These are phyloP conservation scores for Phytophthora lateralis DNA, from an alignment of 352 stramenopile species.

Conservation along the genomic window DNA sequence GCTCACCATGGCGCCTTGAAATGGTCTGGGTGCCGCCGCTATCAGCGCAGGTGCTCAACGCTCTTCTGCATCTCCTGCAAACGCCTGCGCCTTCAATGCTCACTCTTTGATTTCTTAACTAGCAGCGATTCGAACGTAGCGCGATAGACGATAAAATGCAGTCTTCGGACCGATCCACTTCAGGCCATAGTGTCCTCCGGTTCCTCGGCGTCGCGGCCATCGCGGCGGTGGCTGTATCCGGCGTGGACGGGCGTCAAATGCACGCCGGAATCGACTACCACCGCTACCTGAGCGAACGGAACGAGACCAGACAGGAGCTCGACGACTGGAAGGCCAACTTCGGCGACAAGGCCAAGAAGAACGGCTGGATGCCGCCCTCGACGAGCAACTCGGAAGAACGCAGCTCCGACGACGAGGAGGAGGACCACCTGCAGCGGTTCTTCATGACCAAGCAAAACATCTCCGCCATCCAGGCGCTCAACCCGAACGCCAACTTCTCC, in stretches of 20 bases:
- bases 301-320: slow-evolving; percentile 36
- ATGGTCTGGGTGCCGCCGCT: slow-evolving; percentile 22
- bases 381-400: slow-evolving; percentile 28
- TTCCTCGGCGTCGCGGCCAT: slow-evolving; percentile 12
- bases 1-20: slow-evolving; percentile 5
- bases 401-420: slow-evolving; percentile 37
- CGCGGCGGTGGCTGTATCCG: slow-evolving; percentile 11
- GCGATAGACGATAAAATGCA: slow-evolving; percentile 14
- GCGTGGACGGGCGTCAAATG: slow-evolving; percentile 36
- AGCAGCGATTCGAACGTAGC: slow-evolving; percentile 13
- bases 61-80: slow-evolving; percentile 25
- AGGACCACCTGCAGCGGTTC: slow-evolving; percentile 52
- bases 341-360: slow-evolving; percentile 33
- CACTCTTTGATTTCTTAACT: slow-evolving; percentile 36
- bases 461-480: slow-evolving; percentile 34
- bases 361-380: slow-evolving; percentile 38
- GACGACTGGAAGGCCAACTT: slow-evolving; percentile 40
- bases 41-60: slow-evolving; percentile 14
- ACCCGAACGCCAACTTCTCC: slow-evolving; percentile 55
- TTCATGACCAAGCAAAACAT: slow-evolving; percentile 55
- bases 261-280: slow-evolving; percentile 48
- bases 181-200: slow-evolving; percentile 4
- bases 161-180: slow-evolving; percentile 8
- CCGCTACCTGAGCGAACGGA: slow-evolving; percentile 39
- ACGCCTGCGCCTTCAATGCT: slow-evolving; percentile 16